phyloP scores from a whole-genome alignment of 2,329 filamentous ascomycete species.

The Cryphonectria japonica region DNA sequence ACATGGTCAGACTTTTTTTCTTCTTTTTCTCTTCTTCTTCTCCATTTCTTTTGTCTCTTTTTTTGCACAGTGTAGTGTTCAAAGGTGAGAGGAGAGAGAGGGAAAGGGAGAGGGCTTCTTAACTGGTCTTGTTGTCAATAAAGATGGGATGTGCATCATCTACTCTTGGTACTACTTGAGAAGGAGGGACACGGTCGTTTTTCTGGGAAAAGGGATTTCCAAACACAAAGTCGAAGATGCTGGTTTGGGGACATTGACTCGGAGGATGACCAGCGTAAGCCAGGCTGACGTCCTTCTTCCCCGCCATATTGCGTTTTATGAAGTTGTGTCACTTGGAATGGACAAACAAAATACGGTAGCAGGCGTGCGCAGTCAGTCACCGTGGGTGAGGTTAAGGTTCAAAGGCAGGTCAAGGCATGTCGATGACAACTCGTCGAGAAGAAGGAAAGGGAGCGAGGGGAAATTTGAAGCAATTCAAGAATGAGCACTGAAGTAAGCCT shows the following conservation, averaged over 20 bases:
- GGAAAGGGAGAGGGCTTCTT: slow-evolving; percentile 18
- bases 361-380: neutral
- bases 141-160: slow-evolving; percentile 42
- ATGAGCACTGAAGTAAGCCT: neutral
- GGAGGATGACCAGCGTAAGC: slow-evolving; percentile 34
- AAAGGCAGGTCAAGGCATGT: neutral
- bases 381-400: neutral
- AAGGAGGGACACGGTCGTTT: slow-evolving; percentile 36
- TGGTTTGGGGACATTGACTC: slow-evolving; percentile 34
- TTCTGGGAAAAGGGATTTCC: slow-evolving; percentile 42
- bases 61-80: too few species aligned
- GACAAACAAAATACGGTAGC: neutral
- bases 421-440: neutral
- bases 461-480: neutral
- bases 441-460: neutral
- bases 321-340: neutral
- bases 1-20: slow-evolving; percentile 13
- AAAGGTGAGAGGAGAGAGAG: neutral
- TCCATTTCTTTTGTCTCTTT: neutral
- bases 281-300: slow-evolving; percentile 8
- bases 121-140: slow-evolving; percentile 46
- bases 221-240: slow-evolving; percentile 44
- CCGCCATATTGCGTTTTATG: slow-evolving; percentile 6
- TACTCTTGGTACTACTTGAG: slow-evolving; percentile 39
- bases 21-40: neutral